Evolutionary conservation across 345 rosid species (phyloP).

Genomic region (Hibiscus mutabilis): DNA sequence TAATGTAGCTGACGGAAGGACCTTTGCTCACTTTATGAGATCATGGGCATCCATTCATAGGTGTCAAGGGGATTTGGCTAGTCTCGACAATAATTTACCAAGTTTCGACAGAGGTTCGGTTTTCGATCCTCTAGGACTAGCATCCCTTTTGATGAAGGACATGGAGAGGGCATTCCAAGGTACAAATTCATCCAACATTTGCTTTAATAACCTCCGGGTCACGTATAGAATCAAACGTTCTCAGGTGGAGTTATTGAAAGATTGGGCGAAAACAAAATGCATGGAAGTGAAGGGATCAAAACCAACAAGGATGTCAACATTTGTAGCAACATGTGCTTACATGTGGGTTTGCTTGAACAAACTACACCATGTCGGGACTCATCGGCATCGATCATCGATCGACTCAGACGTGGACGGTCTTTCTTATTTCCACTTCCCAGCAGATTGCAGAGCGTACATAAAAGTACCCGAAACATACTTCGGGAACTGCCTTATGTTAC

Average conservation of each 20-base stretch:
- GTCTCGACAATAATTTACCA: not conserved
- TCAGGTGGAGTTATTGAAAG: slow-evolving; percentile 22
- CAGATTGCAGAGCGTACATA: slow-evolving; percentile 3
- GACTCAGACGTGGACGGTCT: not conserved
- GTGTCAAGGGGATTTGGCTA: not conserved
- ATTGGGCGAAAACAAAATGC: slow-evolving; percentile 16
- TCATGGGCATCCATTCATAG: slow-evolving; percentile 23
- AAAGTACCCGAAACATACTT: slow-evolving; percentile 24
- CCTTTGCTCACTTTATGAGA: slow-evolving; percentile 31
- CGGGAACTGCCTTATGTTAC: slow-evolving; percentile 29
- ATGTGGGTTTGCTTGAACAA: slow-evolving; percentile 5
- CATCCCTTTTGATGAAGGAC: slow-evolving; percentile 20
- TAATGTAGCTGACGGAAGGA: slow-evolving; percentile 34
- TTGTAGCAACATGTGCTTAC: slow-evolving; percentile 1
- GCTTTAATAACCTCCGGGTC: slow-evolving; percentile 9
- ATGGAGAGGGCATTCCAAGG: not conserved
- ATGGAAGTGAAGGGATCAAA: not conserved
- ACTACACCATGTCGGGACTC: not conserved
- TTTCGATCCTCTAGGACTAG: slow-evolving; percentile 19
- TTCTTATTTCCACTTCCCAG: not conserved
- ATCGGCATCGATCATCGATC: not conserved
- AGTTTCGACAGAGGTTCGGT: slow-evolving; percentile 20
- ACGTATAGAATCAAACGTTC: slow-evolving; percentile 18
- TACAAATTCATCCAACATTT: not conserved
- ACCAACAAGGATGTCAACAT: not conserved